phyloP scores from a whole-genome alignment of 2,329 filamentous ascomycete species.

The Aspergillus phoenicis region DNA sequence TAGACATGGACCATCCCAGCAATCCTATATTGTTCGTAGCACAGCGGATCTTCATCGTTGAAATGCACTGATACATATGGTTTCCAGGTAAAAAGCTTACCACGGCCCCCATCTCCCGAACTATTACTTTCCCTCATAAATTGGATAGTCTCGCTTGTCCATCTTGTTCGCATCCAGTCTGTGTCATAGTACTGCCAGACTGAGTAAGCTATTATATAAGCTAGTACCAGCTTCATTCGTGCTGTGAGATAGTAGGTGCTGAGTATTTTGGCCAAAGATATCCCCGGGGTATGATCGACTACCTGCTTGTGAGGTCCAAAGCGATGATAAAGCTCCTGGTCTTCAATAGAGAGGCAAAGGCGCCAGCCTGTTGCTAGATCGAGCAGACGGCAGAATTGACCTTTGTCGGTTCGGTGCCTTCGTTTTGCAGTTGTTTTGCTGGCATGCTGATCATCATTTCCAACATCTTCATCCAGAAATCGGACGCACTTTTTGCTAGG shows the following conservation, averaged over 20 bases:
- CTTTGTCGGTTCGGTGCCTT: not conserved
- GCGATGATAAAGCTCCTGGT: not conserved
- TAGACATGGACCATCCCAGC: not conserved
- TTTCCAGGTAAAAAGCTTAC: not conserved
- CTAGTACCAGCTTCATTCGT: not conserved
- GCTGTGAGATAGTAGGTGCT: not conserved
- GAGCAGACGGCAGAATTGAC: not conserved
- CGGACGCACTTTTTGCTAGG: not conserved
- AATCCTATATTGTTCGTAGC: not conserved
- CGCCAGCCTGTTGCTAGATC: not conserved
- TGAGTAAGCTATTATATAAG: conserved; percentile 3
- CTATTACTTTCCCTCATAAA: not conserved
- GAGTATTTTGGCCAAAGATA: not conserved
- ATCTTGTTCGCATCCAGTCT: conserved; percentile 5
- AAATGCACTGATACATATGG: not conserved
- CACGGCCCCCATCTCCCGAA: not conserved
- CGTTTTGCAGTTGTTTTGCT: not conserved
- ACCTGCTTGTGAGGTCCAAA: not conserved
- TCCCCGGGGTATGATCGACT: not conserved
- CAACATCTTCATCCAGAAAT: not conserved
- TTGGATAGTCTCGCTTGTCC: conserved; percentile 6
- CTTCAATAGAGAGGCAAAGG: not conserved
- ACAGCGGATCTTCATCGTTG: not conserved
- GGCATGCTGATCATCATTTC: no score
- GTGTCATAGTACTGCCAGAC: conserved; percentile 8